phyloP scores from a whole-genome alignment of 345 rosid genomes.

The Carallia pectinifolia region DNA sequence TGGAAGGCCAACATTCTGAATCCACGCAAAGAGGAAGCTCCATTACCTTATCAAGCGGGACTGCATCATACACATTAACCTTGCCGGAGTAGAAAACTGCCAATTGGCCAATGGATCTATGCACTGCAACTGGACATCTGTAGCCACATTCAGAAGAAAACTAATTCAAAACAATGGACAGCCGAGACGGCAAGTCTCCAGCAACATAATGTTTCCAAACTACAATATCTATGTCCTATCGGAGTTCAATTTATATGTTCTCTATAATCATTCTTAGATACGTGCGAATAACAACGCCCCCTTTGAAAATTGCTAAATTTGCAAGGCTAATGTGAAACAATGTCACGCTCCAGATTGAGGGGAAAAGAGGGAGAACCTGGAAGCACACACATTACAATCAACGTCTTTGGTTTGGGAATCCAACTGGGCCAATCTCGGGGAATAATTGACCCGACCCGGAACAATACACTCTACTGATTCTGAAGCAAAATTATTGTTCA shows the following conservation, averaged over 20 bases:
- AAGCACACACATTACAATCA: conserved; percentile 43
- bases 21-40: conserved; percentile 34
- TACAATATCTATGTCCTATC: too few relatives aligned
- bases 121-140: conserved; percentile 54
- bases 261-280: too few relatives aligned
- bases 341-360: not conserved
- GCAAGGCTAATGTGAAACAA: too few relatives aligned
- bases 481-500: conserved; percentile 16
- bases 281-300: too few relatives aligned
- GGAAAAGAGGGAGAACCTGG: conserved; percentile 39
- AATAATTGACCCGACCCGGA: conserved; percentile 40
- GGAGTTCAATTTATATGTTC: too few relatives aligned
- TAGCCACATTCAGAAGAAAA: conserved; percentile 23
- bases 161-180: conserved; percentile 7
- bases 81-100: conserved; percentile 89
- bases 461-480: conserved; percentile 41
- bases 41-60: conserved; percentile 84
- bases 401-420: conserved; percentile 29
- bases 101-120: conserved; percentile 60
- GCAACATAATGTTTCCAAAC: too few relatives aligned
- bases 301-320: too few relatives aligned
- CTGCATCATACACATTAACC: conserved; percentile 82
- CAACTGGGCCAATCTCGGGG: conserved; percentile 41
- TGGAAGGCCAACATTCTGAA: conserved; percentile 39
- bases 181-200: not conserved